Evolutionary conservation across 305 asterid genomes (phyloP).

Genomic region (Stenogyne calaminthoides): DNA sequence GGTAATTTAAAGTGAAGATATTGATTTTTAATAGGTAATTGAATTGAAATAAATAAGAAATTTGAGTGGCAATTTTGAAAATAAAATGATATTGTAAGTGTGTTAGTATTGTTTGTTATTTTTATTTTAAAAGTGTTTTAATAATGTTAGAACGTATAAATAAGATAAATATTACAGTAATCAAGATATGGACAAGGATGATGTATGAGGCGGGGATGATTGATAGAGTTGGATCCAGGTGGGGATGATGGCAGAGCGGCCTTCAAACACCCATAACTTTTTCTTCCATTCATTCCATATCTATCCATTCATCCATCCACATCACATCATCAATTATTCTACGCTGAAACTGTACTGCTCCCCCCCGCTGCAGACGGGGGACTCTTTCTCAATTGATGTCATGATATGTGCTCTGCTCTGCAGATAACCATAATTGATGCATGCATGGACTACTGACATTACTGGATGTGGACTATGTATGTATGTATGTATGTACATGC

Average conservation of each 20-base stretch:
- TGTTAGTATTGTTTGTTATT: too few relatives aligned
- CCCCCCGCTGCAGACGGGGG: slow-evolving; percentile 44
- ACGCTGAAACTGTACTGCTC: neutral
- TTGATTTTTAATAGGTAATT: too few relatives aligned
- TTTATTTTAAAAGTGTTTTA: too few relatives aligned
- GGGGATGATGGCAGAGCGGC: slow-evolving; percentile 33
- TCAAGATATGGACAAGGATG: too few relatives aligned
- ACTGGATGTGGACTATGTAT: neutral
- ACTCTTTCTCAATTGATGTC: slow-evolving; percentile 1
- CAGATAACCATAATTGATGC: slow-evolving; percentile 26
- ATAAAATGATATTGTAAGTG: too few relatives aligned
- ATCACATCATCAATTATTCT: slow-evolving; percentile 25
- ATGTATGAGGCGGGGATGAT: neutral
- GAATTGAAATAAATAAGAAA: too few relatives aligned
- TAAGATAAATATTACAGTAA: too few relatives aligned
- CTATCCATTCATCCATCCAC: slow-evolving; percentile 8
- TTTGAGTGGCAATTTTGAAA: too few relatives aligned
- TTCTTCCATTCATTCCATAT: slow-evolving; percentile 29
- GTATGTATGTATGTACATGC: neutral
- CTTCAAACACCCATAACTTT: slow-evolving; percentile 59
- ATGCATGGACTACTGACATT: neutral
- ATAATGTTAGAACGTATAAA: too few relatives aligned
- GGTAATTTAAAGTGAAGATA: too few relatives aligned
- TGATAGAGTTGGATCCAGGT: neutral
- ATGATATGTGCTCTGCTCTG: slow-evolving; percentile 13